Percentiles rank a stretch among this genome's conserved stretches.
These are phyloP conservation scores for Acanthamoeba castellanii DNA, from an alignment of 208 protist genomes.

Conservation along the genomic window DNA sequence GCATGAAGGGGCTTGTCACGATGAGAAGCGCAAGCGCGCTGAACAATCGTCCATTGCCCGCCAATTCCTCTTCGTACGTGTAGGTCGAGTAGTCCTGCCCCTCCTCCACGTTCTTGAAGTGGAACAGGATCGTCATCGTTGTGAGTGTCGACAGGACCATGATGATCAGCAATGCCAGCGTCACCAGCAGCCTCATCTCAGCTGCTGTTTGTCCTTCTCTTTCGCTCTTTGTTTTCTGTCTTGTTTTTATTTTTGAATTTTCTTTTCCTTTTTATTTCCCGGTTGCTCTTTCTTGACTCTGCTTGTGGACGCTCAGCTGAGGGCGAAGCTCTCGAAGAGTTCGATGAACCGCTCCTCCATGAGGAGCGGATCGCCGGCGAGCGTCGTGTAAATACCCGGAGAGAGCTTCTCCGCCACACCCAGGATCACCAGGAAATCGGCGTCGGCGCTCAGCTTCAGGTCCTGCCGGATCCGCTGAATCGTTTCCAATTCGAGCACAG, in stretches of 20 bases:
- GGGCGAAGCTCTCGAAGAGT: slow-evolving; percentile 73
- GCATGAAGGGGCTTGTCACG: slow-evolving; percentile 4
- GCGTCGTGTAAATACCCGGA: slow-evolving; percentile 29
- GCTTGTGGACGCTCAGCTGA: background rate
- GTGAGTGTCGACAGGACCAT: slow-evolving; percentile 23
- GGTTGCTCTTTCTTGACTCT: background rate
- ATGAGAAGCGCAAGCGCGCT: background rate
- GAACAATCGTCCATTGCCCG: background rate
- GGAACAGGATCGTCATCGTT: background rate
- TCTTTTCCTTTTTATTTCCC: slow-evolving; percentile 1
- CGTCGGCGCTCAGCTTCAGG: slow-evolving; percentile 60
- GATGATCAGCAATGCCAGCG: background rate
- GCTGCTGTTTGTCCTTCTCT: no score
- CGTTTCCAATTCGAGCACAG: background rate
- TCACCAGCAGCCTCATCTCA: slow-evolving; percentile 3
- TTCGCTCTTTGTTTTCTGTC: background rate
- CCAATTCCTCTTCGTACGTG: slow-evolving; percentile 14
- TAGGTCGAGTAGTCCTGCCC: background rate
- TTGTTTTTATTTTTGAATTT: background rate
- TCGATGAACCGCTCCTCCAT: slow-evolving; percentile 74
- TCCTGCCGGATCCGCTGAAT: slow-evolving; percentile 59
- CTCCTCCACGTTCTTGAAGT: slow-evolving; percentile 21
- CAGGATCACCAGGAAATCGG: slow-evolving; percentile 64
- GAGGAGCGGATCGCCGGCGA: slow-evolving; percentile 64
- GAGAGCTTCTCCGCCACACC: slow-evolving; percentile 76